Conservation (phyloP, 306 rosid genomes). For the Albizia julibrissin region DNA sequence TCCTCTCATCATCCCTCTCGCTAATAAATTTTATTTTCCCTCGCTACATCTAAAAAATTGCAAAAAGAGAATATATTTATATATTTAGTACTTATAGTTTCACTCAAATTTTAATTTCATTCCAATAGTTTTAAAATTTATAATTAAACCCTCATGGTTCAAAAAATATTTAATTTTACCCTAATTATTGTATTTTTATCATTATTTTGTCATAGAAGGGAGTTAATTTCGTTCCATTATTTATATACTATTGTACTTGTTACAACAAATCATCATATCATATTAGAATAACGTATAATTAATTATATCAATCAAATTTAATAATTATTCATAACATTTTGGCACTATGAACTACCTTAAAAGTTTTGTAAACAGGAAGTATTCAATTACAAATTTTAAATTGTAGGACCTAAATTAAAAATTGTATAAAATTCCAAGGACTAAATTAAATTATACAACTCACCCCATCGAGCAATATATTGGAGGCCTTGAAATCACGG, state of each 20-base stretch:
- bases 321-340: not conserved
- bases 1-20: not conserved
- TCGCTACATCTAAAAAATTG: not conserved
- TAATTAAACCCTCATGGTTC: not conserved
- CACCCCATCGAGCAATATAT: constrained; percentile 91
- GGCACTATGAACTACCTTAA: not conserved
- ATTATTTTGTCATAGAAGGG: not conserved
- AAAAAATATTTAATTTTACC: not conserved
- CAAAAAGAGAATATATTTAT: not conserved
- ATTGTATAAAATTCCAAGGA: not conserved
- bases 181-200: not conserved
- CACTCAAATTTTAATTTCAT: not conserved
- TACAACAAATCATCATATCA: not conserved
- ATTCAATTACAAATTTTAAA: not conserved
- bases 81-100: not conserved
- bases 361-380: not conserved
- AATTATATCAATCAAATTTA: not conserved
- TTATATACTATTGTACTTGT: too few relatives aligned
- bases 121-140: not conserved
- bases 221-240: too few relatives aligned
- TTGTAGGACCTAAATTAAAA: not conserved
- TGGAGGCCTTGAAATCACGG: constrained; percentile 95
- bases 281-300: not conserved
- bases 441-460: constrained; percentile 7
- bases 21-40: not conserved